These are phyloP conservation scores for Penicillium carneum DNA, from an alignment of 2,329 filamentous ascomycete species.

Conservation along the genomic window DNA sequence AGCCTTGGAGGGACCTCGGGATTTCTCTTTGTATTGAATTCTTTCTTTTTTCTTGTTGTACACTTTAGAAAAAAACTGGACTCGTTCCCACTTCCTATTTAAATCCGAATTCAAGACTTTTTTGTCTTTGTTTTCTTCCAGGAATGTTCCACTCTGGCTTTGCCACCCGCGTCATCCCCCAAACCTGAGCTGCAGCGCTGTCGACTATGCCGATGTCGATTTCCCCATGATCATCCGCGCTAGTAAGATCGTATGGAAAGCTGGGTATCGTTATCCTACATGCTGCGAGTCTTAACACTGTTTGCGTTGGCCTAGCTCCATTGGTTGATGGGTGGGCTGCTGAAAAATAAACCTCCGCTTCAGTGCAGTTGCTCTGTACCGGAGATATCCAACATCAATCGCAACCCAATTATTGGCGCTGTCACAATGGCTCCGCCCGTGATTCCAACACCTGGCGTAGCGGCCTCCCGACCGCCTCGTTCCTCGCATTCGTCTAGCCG, in stretches of 20 bases:
- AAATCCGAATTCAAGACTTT: not conserved
- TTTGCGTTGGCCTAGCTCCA: conserved; percentile 7
- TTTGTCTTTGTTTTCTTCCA: conserved; percentile 3
- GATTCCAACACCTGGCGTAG: conserved; percentile 21
- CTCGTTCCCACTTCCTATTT: not conserved
- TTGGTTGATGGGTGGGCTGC: conserved; percentile 14
- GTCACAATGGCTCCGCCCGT: conserved; percentile 26
- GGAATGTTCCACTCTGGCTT: conserved; percentile 27
- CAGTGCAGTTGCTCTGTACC: conserved; percentile 7
- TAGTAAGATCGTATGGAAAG: conserved; percentile 17
- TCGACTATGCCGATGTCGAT: conserved; percentile 26
- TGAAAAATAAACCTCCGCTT: conserved; percentile 3
- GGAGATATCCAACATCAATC: not conserved
- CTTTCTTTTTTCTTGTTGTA: not conserved
- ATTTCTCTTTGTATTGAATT: not conserved
- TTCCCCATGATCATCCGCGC: conserved; percentile 19
- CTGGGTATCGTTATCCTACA: conserved; percentile 12
- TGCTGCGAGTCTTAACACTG: conserved; percentile 2
- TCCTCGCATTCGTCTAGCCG: conserved; percentile 26
- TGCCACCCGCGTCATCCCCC: conserved; percentile 36
- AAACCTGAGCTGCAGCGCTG: conserved; percentile 23
- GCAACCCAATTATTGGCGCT: conserved; percentile 1
- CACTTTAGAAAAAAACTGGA: not conserved
- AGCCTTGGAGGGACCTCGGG: not conserved
- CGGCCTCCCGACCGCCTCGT: conserved; percentile 17